These are phyloP conservation scores for Nicotiana tomentosiformis DNA, from an alignment of 257 asterid genomes.

Conservation along the genomic window DNA sequence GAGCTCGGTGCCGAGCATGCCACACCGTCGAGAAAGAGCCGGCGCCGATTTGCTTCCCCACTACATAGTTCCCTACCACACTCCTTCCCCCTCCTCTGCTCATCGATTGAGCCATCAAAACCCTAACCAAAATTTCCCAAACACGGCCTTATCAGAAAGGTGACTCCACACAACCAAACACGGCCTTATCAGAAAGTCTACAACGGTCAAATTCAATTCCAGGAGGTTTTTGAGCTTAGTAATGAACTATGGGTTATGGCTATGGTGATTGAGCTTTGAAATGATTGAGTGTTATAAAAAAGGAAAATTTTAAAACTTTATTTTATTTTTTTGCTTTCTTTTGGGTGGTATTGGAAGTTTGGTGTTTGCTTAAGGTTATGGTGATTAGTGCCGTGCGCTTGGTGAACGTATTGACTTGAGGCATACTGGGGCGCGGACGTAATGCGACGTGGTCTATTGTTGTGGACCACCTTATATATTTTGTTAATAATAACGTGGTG, in stretches of 20 bases:
- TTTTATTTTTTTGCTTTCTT: not conserved
- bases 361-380: not conserved
- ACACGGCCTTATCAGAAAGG: not conserved
- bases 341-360: not conserved
- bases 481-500: not conserved
- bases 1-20: constrained; percentile 82
- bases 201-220: not conserved
- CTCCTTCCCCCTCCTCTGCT: constrained; percentile 37
- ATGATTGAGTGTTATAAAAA: not conserved
- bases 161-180: not conserved
- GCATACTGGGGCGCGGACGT: not conserved
- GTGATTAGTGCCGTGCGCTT: constrained; percentile 3
- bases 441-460: not conserved
- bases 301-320: not conserved
- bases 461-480: not conserved
- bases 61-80: constrained; percentile 70
- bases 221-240: not conserved
- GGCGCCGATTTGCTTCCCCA: constrained; percentile 67
- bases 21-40: constrained; percentile 95
- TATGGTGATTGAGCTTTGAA: not conserved
- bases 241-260: not conserved
- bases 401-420: not conserved
- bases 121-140: constrained; percentile 12
- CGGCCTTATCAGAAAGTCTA: not conserved
- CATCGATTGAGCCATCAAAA: constrained; percentile 56